Evolutionary conservation across 768 basidiomycete species (phyloP).

Genomic region (Lentinula detonsa): DNA sequence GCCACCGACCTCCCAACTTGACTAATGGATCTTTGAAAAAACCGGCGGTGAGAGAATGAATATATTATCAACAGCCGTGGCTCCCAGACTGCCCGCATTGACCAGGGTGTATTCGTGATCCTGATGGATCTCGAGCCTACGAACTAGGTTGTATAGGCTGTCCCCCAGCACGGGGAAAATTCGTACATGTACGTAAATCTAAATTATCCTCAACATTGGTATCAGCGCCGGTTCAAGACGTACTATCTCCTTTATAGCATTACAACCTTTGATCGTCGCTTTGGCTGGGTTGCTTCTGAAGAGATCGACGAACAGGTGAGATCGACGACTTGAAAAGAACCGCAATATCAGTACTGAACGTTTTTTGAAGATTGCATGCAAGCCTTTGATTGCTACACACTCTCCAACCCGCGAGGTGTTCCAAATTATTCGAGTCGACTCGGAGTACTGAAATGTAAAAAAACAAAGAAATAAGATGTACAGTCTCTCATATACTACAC

Average conservation of each 20-base stretch:
- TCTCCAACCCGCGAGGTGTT: neutral
- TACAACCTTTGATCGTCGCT: neutral
- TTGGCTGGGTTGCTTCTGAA: neutral
- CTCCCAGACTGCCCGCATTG: neutral
- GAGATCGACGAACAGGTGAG: neutral
- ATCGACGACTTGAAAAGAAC: neutral
- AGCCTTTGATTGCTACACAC: neutral
- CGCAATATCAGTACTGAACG: neutral
- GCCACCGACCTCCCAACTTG: neutral
- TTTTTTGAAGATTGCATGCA: neutral
- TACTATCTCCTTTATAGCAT: neutral
- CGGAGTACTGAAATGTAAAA: too few relatives aligned
- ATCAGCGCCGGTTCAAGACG: too few relatives aligned
- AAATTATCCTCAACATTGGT: too few relatives aligned
- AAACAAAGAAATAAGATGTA: too few relatives aligned
- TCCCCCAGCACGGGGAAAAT: neutral
- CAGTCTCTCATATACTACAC: too few relatives aligned
- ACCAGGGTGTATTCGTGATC: neutral
- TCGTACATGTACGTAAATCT: neutral
- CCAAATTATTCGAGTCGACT: neutral
- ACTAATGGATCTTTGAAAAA: neutral
- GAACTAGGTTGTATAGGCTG: neutral
- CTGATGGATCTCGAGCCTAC: neutral
- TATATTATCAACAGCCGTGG: neutral
- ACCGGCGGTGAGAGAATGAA: neutral